Conservation (phyloP, 306 rosid species). For the Alnus glutinosa region DNA sequence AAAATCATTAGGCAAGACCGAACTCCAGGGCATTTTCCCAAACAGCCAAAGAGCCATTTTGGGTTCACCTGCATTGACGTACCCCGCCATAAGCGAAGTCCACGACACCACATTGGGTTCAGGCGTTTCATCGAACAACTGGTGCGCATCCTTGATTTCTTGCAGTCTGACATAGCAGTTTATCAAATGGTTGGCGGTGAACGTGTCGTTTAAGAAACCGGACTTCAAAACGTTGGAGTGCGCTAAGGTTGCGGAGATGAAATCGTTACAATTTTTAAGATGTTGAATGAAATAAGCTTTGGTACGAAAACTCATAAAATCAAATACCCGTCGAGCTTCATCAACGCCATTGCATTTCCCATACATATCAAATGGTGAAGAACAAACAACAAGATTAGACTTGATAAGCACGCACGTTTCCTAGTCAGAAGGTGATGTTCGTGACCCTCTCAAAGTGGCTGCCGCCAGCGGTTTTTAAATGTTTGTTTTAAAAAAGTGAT, state of each 20-base stretch:
- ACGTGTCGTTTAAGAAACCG: slow-evolving; percentile 49
- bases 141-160: slow-evolving; percentile 46
- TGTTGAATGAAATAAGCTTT: slow-evolving; percentile 37
- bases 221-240: slow-evolving; percentile 51
- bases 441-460: slow-evolving; percentile 36
- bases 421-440: slow-evolving; percentile 47
- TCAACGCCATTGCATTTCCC: slow-evolving; percentile 69
- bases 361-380: slow-evolving; percentile 79
- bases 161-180: slow-evolving; percentile 52
- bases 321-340: slow-evolving; percentile 27
- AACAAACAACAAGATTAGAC: slow-evolving; percentile 58
- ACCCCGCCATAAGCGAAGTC: slow-evolving; percentile 80
- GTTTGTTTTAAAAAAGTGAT: no score
- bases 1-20: slow-evolving; percentile 64
- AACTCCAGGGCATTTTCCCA: slow-evolving; percentile 42
- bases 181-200: slow-evolving; percentile 57
- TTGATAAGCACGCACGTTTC: slow-evolving; percentile 43
- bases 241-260: slow-evolving; percentile 37
- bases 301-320: slow-evolving; percentile 24
- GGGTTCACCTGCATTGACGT: slow-evolving; percentile 41
- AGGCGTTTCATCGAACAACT: slow-evolving; percentile 65
- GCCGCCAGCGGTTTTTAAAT: background rate
- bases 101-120: slow-evolving; percentile 70
- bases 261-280: slow-evolving; percentile 47
- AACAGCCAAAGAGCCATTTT: slow-evolving; percentile 45